Base-by-base conservation (phyloP, 2,329 filamentous ascomycete genomes). In the Cucurbitaria berberidis region DNA sequence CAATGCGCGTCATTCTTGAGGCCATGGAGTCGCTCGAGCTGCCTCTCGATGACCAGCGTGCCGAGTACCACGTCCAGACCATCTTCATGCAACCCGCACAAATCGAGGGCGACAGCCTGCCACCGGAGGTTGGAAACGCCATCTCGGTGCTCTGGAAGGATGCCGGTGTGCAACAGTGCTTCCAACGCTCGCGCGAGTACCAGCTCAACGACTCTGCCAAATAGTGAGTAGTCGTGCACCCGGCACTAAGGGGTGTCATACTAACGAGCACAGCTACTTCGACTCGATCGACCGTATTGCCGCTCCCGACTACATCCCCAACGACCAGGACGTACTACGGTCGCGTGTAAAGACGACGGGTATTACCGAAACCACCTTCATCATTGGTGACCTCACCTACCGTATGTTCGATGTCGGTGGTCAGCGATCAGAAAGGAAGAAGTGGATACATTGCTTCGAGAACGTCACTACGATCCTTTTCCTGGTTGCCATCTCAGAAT, bases 401-500 rank as follows among this genome's bases (percentile, higher is more conserved):
- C 87, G 92, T 64, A 96, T 97, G 93, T 96, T 96, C 78, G 93
- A 97, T 71, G 93, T 97, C 40, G 93, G 93, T 84, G 93, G 93
- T 62, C 93, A 96, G 79, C 86, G 93, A 75, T 96, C 91, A 6
- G 93, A 97, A 80, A 88, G 93, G 75, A 97, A 97, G 89, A 97
- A 97, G 86, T 97, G 93, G 93, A 97, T 97, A 68, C 93, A 97
- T 81, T 96, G 93, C 81, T 97, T 97, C 78, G 93, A 97, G 81
- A 96, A 97, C 69, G 93, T 97, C 70, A 96, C 92, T 8, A 96
- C 93, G 9, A 96, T 97, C 67, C 89, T 97, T 34, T 97, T 97
- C 87, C 81, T 96, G 50, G 93, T 97, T 64, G 93, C 93, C 77
- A 96, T 97, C 67, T 96, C 92, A 64, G 93, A 96, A 78, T 97